A percentile compares a stretch with the other conserved stretches of the same genome.
Conservation (phyloP, 2,329 filamentous ascomycete species). For the Sordariomycetes sp. region DNA sequence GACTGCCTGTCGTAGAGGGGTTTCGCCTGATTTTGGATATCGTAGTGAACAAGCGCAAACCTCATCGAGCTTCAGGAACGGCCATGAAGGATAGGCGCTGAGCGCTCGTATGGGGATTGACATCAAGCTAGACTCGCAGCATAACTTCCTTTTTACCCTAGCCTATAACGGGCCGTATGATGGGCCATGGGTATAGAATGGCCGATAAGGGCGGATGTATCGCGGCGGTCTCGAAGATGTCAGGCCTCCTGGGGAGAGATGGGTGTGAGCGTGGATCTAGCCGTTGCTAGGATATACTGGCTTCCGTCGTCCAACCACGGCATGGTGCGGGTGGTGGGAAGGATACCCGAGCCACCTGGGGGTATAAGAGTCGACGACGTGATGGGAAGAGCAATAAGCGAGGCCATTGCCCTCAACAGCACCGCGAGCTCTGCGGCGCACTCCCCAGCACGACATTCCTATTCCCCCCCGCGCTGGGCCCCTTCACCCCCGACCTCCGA, state of each 20-base stretch:
- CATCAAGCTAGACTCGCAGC: neutral
- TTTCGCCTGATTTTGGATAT: neutral
- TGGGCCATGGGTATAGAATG: neutral
- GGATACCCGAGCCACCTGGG: too few species aligned
- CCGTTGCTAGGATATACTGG: too few species aligned
- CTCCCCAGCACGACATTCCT: constrained; percentile 6
- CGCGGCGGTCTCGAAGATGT: too few species aligned
- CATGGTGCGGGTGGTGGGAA: too few species aligned
- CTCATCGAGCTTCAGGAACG: neutral
- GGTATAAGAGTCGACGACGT: too few species aligned
- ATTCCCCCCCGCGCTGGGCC: constrained; percentile 26
- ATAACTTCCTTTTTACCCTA: neutral
- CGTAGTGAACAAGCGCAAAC: neutral
- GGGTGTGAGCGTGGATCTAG: too few species aligned
- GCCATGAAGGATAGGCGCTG: neutral
- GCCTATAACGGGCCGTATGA: neutral
- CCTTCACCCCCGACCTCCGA: constrained; percentile 81
- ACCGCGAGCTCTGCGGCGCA: constrained; percentile 26
- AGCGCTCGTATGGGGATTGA: neutral
- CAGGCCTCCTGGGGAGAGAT: too few species aligned
- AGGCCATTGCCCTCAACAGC: constrained; percentile 24
- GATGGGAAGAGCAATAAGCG: too few species aligned
- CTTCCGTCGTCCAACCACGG: too few species aligned
- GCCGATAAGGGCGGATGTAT: neutral
- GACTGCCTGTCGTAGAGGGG: neutral